Evolutionary conservation across 768 basidiomycete species (phyloP).

Genomic region (Gymnopilus junonius): DNA sequence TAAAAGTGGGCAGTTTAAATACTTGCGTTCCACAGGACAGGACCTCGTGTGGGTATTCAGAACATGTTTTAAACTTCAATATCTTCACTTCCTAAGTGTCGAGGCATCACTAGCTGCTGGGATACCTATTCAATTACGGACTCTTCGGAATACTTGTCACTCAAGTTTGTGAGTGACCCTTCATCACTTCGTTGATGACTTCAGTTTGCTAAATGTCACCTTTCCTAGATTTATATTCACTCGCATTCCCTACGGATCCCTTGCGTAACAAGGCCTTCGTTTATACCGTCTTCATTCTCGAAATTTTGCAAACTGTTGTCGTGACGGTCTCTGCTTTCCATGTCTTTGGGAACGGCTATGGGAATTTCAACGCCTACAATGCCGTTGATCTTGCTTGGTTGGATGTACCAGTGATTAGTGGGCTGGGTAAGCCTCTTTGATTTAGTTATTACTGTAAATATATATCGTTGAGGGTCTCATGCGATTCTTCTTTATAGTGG

Average conservation of each 20-base stretch:
- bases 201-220: too few species aligned
- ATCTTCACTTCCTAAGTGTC: too few species aligned
- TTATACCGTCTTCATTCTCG: conserved; percentile 17
- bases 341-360: conserved; percentile 29
- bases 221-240: conserved; percentile 30
- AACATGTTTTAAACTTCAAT: too few species aligned
- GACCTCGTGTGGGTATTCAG: too few species aligned
- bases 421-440: conserved; percentile 18
- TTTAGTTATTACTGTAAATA: not conserved
- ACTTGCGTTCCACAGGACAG: too few species aligned
- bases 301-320: conserved; percentile 25
- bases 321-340: conserved; percentile 27
- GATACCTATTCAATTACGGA: too few species aligned
- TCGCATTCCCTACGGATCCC: conserved; percentile 31
- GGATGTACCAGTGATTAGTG: conserved; percentile 27
- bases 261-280: conserved; percentile 25
- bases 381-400: conserved; percentile 27
- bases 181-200: too few species aligned
- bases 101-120: too few species aligned
- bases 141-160: too few species aligned
- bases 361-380: conserved; percentile 25
- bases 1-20: too few species aligned
- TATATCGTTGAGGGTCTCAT: not conserved
- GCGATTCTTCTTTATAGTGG: conserved; percentile 15
- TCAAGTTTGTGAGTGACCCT: too few species aligned